phyloP scores from a whole-genome alignment of 2,329 filamentous ascomycete genomes.

The Aspergillus piperis region DNA sequence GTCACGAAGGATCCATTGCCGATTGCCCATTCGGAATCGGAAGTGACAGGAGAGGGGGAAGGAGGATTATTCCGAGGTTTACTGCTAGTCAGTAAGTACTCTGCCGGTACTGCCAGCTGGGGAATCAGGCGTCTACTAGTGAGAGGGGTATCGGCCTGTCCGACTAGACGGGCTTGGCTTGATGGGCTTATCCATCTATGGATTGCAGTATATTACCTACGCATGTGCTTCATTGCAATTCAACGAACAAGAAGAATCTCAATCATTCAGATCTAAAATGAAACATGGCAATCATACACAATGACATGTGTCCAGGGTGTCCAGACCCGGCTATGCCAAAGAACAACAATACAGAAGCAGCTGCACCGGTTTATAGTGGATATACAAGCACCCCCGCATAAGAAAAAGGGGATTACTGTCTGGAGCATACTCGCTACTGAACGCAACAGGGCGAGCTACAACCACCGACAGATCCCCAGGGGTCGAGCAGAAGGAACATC shows the following conservation, averaged over 20 bases:
- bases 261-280: background rate
- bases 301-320: slow-evolving; percentile 3
- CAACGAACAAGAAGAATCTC: background rate
- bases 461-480: background rate
- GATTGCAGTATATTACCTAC: too few species aligned
- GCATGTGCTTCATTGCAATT: background rate
- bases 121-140: too few species aligned
- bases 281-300: background rate
- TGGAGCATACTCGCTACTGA: background rate
- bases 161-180: background rate
- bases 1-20: too few species aligned
- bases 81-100: too few species aligned
- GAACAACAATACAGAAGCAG: background rate
- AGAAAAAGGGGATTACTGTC: background rate
- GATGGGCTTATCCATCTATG: background rate
- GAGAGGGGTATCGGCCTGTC: too few species aligned
- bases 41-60: background rate
- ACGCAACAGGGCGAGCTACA: background rate
- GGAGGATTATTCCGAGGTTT: too few species aligned
- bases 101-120: too few species aligned
- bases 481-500: background rate
- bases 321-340: slow-evolving; percentile 12
- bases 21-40: background rate
- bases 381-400: background rate
- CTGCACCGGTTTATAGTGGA: slow-evolving; percentile 2